These are phyloP conservation scores for Sporothrix protearum DNA, from an alignment of 2,329 filamentous ascomycete genomes.

Conservation along the genomic window DNA sequence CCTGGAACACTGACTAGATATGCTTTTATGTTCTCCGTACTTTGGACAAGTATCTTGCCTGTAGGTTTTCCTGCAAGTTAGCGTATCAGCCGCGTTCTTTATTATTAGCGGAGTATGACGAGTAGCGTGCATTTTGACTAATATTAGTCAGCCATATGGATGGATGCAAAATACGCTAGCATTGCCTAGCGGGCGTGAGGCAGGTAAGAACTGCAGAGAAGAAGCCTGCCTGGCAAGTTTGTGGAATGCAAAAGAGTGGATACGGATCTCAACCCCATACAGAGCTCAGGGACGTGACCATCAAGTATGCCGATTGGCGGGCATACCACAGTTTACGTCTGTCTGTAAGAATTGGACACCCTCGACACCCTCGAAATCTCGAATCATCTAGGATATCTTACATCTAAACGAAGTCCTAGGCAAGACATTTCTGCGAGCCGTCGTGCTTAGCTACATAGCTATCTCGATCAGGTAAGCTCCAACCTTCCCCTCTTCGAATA, in stretches of 20 bases:
- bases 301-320: neutral
- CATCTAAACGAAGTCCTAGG: neutral
- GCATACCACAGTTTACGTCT: neutral
- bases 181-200: neutral
- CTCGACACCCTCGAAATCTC: neutral
- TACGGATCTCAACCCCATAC: neutral
- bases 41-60: neutral
- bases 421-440: neutral
- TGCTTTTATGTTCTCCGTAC: neutral
- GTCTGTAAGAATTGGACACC: neutral
- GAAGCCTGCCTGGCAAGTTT: neutral
- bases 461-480: neutral
- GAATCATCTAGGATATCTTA: neutral
- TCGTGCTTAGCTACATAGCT: neutral
- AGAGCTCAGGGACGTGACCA: neutral
- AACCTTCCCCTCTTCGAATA: neutral
- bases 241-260: neutral
- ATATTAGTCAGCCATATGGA: neutral
- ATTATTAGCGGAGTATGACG: no score
- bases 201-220: neutral
- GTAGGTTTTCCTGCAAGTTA: neutral
- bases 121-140: neutral
- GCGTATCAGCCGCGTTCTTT: no score
- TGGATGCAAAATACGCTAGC: neutral
- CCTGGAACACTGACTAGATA: neutral